Base-by-base conservation (phyloP, 225 moss, liverwort and hornwort species). In the Anthoceros angustus region DNA sequence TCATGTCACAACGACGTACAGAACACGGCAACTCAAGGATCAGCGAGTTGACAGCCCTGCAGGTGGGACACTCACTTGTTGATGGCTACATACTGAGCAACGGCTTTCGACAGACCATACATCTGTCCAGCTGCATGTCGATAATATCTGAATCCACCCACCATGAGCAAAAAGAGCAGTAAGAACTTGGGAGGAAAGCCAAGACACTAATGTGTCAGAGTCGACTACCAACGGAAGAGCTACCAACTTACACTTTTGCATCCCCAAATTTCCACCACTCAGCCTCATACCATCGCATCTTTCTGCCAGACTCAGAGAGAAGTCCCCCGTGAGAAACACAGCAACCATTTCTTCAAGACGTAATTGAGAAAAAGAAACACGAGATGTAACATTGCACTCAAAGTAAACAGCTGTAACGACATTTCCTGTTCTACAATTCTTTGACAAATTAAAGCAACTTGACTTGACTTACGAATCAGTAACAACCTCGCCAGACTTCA, bases 201-300 rank as follows among this genome's bases (percentile, higher is more conserved):
- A 39, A 6, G 16, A 25, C 25, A 8, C 18, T n/a, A 0, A 0
- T n/a, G 39, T n/a, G 18, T 16, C 39, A 8, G 21, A n/a, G 15
- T 45, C 32, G 6, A 49, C 2, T 41, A 40, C 42, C 10, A 32
- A 62, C 81, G n/a, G n/a, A n/a, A n/a, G n/a, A n/a, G n/a, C 2
- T 41, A 40, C 42, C 10, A 32, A 62, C 81, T 62, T 76, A 81
- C 81, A 78, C 82, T 67, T 92, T 98, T 70, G 87, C 80, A 25
- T 98, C 98, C 69, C 98, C 98, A 77, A 98, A 98, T 73, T 87
- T 98, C 98, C 87, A 98, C 89, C 87, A 92, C 69, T 98, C 98
- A 71, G 89, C 87, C 62, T 98, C 98, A 62, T 86, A 98, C 98
- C 98, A 98, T 78, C 75, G 72, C 73, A 78, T 75, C 48, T 62